Evolutionary conservation across 352 stramenopile species (phyloP), one percentile per base, ranked within the genome.

Genomic region (Hyphochytrium catenoides): DNA sequence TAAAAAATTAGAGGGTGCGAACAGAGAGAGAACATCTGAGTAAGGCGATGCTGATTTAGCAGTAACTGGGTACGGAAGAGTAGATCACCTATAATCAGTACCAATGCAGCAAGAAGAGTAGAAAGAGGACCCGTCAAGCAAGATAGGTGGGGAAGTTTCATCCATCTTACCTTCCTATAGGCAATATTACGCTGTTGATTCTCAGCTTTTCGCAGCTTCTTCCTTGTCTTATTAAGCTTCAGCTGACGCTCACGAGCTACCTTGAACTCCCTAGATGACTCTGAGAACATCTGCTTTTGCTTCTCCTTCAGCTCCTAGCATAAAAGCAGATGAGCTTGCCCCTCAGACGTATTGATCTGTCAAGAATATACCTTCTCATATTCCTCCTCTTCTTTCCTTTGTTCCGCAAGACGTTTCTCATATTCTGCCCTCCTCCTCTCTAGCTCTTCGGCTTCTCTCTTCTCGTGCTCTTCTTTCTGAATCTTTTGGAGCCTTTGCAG

Each of bases 171-270:
- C 1, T 63, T 60, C 4, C 63, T 51, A 7, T n/a, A n/a, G n/a
- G 46, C 49, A 14, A 62, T 62, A 39, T 81, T 83, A 18, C 66
- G 66, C 6, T 61, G 54, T 41, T 77, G 76, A 41, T 83, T 67
- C 51, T 83, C 69, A 2, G 67, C 62, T 31, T 83, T 83, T 15
- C 69, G 69, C 46, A 81, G 66, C 28, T 61, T 66, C 22, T 83
- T 83, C 44, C 67, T 79, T 60, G 75, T 74, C 5, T 60, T 58
- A 18, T 75, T 61, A 39, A 74, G 46, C 23, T 59, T 73, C 6
- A 32, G 4, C 3, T 17, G 3, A 6, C 16, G 23, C 5, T 16
- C 19, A 6, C 39, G 39, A n/a, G 39, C 39, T 18, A 41, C 39
- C 17, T 46, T 46, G 22, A 34, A 31, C 5, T 22, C 28, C 15